Conservation (phyloP, 179 eudicot genomes). For the Silene coronaria region DNA sequence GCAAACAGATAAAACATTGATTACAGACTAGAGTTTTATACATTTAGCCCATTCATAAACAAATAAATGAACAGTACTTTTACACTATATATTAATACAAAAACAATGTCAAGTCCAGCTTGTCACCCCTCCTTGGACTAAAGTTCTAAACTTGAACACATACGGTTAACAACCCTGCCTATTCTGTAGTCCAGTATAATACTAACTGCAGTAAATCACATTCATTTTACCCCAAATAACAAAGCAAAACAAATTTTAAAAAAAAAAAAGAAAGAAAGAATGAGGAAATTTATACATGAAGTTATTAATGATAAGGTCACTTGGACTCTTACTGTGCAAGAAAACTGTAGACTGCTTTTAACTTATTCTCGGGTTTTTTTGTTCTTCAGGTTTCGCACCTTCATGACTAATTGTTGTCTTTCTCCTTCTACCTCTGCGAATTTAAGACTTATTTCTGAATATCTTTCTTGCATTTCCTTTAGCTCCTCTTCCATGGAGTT, state of each 20-base stretch:
- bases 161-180: slow-evolving; percentile 13
- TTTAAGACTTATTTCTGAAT: slow-evolving; percentile 86
- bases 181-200: slow-evolving; percentile 23
- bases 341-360: slow-evolving; percentile 1
- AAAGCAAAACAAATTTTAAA: background rate
- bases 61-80: slow-evolving; percentile 2
- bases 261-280: background rate
- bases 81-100: slow-evolving; percentile 8
- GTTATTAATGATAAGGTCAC: slow-evolving; percentile 25
- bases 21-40: no score
- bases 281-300: slow-evolving; percentile 24
- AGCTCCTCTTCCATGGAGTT: slow-evolving; percentile 71
- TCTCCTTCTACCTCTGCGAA: slow-evolving; percentile 99
- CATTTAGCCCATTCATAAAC: no score
- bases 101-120: slow-evolving; percentile 13
- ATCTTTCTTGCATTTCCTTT: slow-evolving; percentile 90
- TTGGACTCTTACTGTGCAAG: slow-evolving; percentile 14
- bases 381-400: slow-evolving; percentile 63
- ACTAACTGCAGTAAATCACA: slow-evolving; percentile 31
- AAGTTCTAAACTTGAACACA: slow-evolving; percentile 13
- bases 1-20: no score
- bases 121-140: background rate
- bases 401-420: slow-evolving; percentile 85
- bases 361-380: slow-evolving; percentile 37
- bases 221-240: background rate